A percentile compares a stretch with the other conserved stretches of the same genome.
phyloP scores from a whole-genome alignment of 2,329 filamentous ascomycete genomes.

The Penicillium sp. region DNA sequence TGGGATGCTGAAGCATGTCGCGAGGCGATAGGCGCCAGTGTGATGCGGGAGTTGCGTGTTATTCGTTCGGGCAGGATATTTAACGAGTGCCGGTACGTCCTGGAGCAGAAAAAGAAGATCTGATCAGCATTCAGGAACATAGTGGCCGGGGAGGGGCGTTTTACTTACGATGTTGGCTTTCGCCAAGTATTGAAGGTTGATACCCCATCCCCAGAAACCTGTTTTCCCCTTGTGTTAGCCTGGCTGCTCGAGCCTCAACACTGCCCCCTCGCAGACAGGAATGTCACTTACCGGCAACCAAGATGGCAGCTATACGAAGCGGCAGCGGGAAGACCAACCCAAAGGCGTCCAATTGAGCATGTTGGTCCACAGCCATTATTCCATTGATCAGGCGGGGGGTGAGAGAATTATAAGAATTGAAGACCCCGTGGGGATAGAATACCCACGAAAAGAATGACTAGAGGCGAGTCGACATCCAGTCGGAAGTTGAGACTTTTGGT shows the following conservation, averaged over 20 bases:
- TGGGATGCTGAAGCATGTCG: constrained; percentile 68
- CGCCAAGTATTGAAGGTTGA: constrained; percentile 84
- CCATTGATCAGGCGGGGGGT: constrained; percentile 29
- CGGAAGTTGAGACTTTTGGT: constrained; percentile 13
- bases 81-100: constrained; percentile 80
- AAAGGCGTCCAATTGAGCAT: constrained; percentile 68
- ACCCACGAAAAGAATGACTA: constrained; percentile 32
- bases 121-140: constrained; percentile 1
- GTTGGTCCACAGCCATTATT: constrained; percentile 43
- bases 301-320: constrained; percentile 79
- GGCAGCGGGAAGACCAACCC: constrained; percentile 83
- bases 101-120: constrained; percentile 30
- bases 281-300: constrained; percentile 67
- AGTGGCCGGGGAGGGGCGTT: constrained; percentile 7
- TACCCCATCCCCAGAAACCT: constrained; percentile 94
- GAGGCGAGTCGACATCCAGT: constrained; percentile 26
- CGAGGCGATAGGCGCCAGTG: constrained; percentile 79
- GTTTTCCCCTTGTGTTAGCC: constrained; percentile 13
- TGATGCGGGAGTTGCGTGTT: constrained; percentile 70
- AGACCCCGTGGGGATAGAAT: constrained; percentile 10
- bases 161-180: constrained; percentile 65
- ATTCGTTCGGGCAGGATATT: constrained; percentile 73
- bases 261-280: background rate
- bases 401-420: constrained; percentile 10
- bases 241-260: background rate